phyloP scores from a whole-genome alignment of 305 asterid species.

The Petunia hybrid region DNA sequence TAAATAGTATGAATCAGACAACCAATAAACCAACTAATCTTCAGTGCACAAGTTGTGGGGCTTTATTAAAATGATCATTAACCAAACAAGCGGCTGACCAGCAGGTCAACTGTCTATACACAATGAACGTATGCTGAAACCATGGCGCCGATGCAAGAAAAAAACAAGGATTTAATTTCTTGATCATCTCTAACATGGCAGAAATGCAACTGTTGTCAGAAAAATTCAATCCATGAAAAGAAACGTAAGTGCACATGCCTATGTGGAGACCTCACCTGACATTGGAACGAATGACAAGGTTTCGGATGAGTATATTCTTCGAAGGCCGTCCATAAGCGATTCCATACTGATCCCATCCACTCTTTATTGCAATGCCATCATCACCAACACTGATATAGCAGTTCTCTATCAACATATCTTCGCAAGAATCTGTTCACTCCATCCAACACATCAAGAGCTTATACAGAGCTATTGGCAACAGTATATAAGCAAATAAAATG shows the following conservation, averaged over 20 bases:
- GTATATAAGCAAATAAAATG: not conserved
- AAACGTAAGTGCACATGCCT: not conserved
- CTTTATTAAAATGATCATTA: not conserved
- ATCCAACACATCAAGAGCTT: slow-evolving; percentile 32
- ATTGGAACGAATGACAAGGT: slow-evolving; percentile 81
- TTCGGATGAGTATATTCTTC: slow-evolving; percentile 66
- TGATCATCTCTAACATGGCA: not conserved
- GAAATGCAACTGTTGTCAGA: slow-evolving; percentile 14
- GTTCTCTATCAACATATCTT: slow-evolving; percentile 85
- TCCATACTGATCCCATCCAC: slow-evolving; percentile 98
- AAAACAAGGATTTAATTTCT: not conserved
- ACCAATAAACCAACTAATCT: not conserved
- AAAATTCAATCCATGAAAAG: slow-evolving; percentile 3
- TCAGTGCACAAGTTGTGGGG: not conserved
- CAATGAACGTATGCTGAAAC: not conserved
- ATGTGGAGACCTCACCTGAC: slow-evolving; percentile 64
- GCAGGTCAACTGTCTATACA: not conserved
- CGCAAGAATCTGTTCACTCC: slow-evolving; percentile 71
- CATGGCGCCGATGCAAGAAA: not conserved
- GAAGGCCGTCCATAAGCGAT: slow-evolving; percentile 75
- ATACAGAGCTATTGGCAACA: slow-evolving; percentile 7
- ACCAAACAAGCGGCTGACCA: not conserved
- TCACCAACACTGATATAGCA: slow-evolving; percentile 90
- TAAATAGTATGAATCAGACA: not conserved
- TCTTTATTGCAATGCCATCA: slow-evolving; percentile 86